phyloP scores from a whole-genome alignment of 2,329 filamentous ascomycete species.

The Mollisiaceae sp. region DNA sequence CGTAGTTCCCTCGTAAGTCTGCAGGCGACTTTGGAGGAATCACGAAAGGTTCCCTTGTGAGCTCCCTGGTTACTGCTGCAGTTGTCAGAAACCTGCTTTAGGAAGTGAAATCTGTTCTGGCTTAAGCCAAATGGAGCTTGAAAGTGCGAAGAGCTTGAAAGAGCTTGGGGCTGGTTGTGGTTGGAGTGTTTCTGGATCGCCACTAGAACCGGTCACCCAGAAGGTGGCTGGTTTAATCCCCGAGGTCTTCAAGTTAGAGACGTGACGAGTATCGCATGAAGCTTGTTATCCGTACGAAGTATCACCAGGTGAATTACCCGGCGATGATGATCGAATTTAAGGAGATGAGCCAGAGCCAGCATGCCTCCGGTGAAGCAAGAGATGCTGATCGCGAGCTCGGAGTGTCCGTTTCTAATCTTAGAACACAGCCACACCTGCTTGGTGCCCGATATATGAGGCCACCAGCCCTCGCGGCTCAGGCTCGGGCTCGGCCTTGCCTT shows the following conservation, averaged over 20 bases:
- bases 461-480: too few species aligned
- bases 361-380: neutral
- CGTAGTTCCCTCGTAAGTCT: too few species aligned
- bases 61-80: slow-evolving; percentile 5
- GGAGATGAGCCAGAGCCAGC: neutral
- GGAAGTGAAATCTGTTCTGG: neutral
- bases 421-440: neutral
- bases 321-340: slow-evolving; percentile 3
- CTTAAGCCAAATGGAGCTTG: neutral
- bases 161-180: neutral
- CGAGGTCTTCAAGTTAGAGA: slow-evolving; percentile 4
- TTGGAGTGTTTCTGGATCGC: slow-evolving; percentile 13
- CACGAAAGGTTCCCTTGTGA: neutral
- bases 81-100: neutral
- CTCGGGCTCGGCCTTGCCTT: neutral
- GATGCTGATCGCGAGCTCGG: neutral
- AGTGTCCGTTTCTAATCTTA: neutral
- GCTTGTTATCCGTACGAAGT: too few species aligned
- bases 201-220: slow-evolving; percentile 13
- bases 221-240: slow-evolving; percentile 11
- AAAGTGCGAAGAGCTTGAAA: too few species aligned
- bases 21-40: neutral
- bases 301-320: neutral
- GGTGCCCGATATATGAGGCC: neutral
- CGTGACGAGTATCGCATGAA: slow-evolving; percentile 1